Conservation (phyloP, 257 asterid genomes). For the Capsicum rhomboideum region DNA sequence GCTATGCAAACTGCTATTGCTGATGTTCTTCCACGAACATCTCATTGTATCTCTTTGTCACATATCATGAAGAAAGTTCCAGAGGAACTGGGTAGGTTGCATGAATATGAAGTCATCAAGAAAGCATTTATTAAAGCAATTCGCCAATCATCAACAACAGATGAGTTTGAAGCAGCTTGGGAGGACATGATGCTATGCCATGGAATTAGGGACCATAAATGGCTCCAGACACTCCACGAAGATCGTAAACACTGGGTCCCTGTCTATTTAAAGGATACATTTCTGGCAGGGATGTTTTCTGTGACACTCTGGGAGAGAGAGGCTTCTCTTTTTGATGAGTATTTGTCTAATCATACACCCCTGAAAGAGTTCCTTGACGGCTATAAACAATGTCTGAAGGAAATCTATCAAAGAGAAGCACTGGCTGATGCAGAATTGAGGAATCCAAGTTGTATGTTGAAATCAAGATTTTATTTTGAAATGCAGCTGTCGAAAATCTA, state of each 20-base stretch:
- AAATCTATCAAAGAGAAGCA: conserved; percentile 33
- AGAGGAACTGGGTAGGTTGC: conserved; percentile 16
- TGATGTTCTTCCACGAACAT: conserved; percentile 49
- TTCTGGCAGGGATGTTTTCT: conserved; percentile 31
- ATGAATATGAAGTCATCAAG: conserved; percentile 23
- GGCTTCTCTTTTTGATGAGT: conserved; percentile 33
- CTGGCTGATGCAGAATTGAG: conserved; percentile 35
- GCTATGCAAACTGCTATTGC: conserved; percentile 37
- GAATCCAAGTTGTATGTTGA: conserved; percentile 20
- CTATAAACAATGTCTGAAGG: conserved; percentile 30
- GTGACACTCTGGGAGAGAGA: conserved; percentile 18
- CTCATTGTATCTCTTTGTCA: conserved; percentile 36
- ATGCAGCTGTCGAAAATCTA: conserved; percentile 43
- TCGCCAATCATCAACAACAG: conserved; percentile 23
- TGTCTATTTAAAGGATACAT: conserved; percentile 38
- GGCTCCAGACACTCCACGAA: conserved; percentile 37
- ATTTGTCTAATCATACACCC: conserved; percentile 28
- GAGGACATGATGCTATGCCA: conserved; percentile 25
- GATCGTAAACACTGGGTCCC: conserved; percentile 58
- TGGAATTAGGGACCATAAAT: conserved; percentile 22
- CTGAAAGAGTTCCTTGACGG: conserved; percentile 31
- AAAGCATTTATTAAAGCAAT: conserved; percentile 19
- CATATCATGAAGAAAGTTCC: conserved; percentile 24
- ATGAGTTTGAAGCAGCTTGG: conserved; percentile 57
- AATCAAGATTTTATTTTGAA: conserved; percentile 38